These are phyloP conservation scores for Pisolithus orientalis DNA, from an alignment of 768 basidiomycete genomes.

Conservation along the genomic window DNA sequence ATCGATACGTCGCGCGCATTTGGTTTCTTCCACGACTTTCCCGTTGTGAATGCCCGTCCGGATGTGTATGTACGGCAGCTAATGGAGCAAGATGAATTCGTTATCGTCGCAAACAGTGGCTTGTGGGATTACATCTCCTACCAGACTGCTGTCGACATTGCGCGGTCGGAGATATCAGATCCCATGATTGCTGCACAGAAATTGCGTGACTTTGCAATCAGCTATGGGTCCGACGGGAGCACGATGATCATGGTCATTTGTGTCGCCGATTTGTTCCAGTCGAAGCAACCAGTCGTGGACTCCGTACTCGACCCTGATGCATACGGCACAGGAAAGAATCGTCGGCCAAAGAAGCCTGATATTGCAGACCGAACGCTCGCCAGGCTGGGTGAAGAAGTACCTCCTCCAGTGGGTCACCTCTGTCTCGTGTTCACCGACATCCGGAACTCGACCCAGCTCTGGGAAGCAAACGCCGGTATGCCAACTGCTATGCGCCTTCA, in stretches of 20 bases:
- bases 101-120: slow-evolving; percentile 90
- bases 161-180: slow-evolving; percentile 59
- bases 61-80: slow-evolving; percentile 66
- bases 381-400: slow-evolving; percentile 70
- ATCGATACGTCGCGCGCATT: slow-evolving; percentile 90
- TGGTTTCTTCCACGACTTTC: slow-evolving; percentile 86
- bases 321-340: slow-evolving; percentile 24
- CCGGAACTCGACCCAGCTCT: slow-evolving; percentile 90
- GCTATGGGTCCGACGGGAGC: slow-evolving; percentile 89
- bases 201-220: slow-evolving; percentile 92
- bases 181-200: slow-evolving; percentile 95
- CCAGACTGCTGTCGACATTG: slow-evolving; percentile 96
- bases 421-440: slow-evolving; percentile 98
- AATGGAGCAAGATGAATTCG: slow-evolving; percentile 85
- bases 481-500: slow-evolving; percentile 87
- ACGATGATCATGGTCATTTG: slow-evolving; percentile 98
- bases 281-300: slow-evolving; percentile 32
- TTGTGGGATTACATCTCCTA: slow-evolving; percentile 93
- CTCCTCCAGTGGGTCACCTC: slow-evolving; percentile 79
- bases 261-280: slow-evolving; percentile 70
- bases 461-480: slow-evolving; percentile 97
- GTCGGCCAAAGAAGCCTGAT: slow-evolving; percentile 39
- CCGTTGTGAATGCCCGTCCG: slow-evolving; percentile 86
- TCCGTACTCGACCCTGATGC: slow-evolving; percentile 33
- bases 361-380: slow-evolving; percentile 52